These are phyloP conservation scores for Podaxis sp. DNA, from an alignment of 768 basidiomycete genomes.

Conservation along the genomic window DNA sequence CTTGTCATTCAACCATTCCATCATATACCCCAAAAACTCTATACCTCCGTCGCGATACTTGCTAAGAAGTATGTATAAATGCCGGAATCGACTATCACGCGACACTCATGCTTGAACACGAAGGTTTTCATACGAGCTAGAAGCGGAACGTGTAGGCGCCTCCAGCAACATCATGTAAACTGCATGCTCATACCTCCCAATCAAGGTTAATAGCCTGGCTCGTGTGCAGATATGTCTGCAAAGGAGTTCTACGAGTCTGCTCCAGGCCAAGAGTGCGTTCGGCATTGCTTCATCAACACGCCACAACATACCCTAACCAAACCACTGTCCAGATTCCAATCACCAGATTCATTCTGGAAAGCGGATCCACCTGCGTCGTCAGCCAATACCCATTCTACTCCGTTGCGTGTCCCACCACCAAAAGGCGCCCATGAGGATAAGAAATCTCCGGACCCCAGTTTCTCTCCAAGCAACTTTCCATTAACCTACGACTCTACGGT, in stretches of 20 bases:
- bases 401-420: neutral
- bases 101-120: neutral
- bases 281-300: neutral
- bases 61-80: neutral
- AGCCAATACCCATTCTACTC: neutral
- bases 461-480: neutral
- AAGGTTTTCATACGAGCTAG: conserved; percentile 1
- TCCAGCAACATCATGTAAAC: neutral
- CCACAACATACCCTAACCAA: neutral
- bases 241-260: conserved; percentile 7
- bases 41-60: neutral
- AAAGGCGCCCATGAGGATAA: neutral
- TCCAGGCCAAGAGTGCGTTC: conserved; percentile 4
- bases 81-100: neutral
- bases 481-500: neutral
- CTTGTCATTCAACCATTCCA: neutral
- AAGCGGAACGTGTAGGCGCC: neutral
- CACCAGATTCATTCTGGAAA: neutral
- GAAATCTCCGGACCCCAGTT: neutral
- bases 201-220: neutral
- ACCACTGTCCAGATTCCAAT: neutral
- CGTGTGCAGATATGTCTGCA: conserved; percentile 4
- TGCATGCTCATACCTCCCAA: neutral
- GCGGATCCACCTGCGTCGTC: neutral
- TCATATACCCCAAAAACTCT: neutral